A percentile compares a stretch with the other conserved stretches of the same genome.
These are phyloP conservation scores for Mrakia blollopis DNA, from an alignment of 768 basidiomycete species.

Conservation along the genomic window DNA sequence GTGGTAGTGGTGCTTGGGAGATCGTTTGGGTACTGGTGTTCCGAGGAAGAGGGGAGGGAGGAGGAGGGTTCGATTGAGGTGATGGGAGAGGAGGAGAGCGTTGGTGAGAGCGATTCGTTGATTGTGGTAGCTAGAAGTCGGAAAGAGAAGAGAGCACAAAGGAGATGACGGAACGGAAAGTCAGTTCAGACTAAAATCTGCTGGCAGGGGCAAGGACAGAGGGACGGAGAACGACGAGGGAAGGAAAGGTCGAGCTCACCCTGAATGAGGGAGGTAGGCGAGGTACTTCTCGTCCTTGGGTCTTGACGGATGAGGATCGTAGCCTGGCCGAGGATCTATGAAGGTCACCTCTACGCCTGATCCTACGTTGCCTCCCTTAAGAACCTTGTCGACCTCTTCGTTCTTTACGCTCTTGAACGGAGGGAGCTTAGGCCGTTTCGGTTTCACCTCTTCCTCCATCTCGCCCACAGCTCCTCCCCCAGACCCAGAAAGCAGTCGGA, in stretches of 20 bases:
- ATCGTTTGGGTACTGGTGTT: constrained; percentile 46
- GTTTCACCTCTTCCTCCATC: neutral
- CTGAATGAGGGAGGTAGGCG: constrained; percentile 75
- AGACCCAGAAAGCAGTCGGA: neutral
- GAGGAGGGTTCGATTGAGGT: constrained; percentile 71
- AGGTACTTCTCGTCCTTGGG: constrained; percentile 51
- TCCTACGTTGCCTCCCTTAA: neutral
- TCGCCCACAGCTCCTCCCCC: neutral
- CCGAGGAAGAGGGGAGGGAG: constrained; percentile 72
- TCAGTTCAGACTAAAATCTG: neutral
- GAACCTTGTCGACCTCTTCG: neutral
- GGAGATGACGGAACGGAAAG: neutral
- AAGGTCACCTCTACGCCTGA: neutral
- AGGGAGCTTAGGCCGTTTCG: neutral
- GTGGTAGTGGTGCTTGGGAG: constrained; percentile 51
- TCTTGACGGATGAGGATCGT: neutral
- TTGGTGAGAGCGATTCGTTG: constrained; percentile 83
- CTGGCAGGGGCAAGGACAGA: neutral
- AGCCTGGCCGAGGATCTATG: constrained; percentile 7
- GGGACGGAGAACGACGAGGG: neutral
- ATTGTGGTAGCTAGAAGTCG: constrained; percentile 56
- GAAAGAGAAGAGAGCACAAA: too few relatives aligned
- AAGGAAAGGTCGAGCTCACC: constrained; percentile 38
- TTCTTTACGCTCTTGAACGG: neutral
- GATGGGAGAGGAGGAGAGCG: constrained; percentile 63